Conservation (phyloP, 768 basidiomycete species). For the Boletus reticuloceps region DNA sequence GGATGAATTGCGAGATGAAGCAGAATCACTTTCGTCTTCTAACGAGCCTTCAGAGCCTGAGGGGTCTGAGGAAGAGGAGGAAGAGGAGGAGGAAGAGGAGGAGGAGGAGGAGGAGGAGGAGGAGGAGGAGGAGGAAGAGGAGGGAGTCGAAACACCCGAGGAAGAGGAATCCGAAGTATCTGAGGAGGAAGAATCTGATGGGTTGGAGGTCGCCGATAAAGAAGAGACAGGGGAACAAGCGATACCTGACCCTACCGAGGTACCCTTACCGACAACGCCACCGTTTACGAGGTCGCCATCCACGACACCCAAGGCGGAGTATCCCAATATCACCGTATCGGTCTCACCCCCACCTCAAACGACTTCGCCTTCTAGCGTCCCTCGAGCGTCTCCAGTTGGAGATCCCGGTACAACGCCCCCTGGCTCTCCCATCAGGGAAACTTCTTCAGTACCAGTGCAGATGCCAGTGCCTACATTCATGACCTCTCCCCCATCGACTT, state of each 20-base stretch:
- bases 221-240: conserved; percentile 22
- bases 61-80: no score
- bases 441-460: conserved; percentile 18
- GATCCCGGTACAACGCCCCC: conserved; percentile 62
- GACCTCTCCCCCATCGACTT: conserved; percentile 20
- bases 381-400: conserved; percentile 30
- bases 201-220: conserved; percentile 2
- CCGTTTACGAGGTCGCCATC: conserved; percentile 51
- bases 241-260: conserved; percentile 24
- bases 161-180: not conserved
- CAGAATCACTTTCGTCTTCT: not conserved
- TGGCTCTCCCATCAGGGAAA: conserved; percentile 52
- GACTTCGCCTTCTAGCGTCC: conserved; percentile 17
- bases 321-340: conserved; percentile 38
- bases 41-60: no score
- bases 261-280: conserved; percentile 30
- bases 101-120: not conserved
- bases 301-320: conserved; percentile 56
- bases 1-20: conserved; percentile 34
- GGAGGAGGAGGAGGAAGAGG: conserved; percentile 15
- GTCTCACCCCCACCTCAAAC: conserved; percentile 32
- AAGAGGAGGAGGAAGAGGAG: no score
- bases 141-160: not conserved
- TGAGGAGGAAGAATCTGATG: conserved; percentile 11
- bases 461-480: conserved; percentile 16